Evolutionary conservation across 306 rosid species (phyloP), one percentile per base, ranked within the genome.

Genomic region (Purshia tridentata): DNA sequence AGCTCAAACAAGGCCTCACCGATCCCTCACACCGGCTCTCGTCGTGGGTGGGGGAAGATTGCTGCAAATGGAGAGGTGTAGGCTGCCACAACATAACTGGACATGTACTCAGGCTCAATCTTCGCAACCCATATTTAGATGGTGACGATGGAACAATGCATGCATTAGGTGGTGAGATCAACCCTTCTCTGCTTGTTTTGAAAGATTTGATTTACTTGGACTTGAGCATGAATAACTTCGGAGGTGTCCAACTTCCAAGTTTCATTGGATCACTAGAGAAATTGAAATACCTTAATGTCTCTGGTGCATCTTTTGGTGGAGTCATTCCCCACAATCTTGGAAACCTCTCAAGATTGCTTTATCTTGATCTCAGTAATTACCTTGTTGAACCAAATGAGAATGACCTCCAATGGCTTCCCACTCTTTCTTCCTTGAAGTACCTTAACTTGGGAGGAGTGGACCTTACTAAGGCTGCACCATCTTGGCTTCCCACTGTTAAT

Each of bases 171-270:
- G 80, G 75, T 68, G 74, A 50, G 80, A 68, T 76, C 74, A 41
- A 22, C 51, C 56, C 75, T 10, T 58, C 80, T 59, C 60, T 76
- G 68, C 75, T 76, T 50, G 59, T 18, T 58, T 59, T 76, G 64
- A 48, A 49, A 49, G 39, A 68, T 68, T 59, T 76, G 15, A 20
- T 7, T 20, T 61, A 59, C 64, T 50, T 76, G 18, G 75, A 76
- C 41, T 50, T 76, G 48, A 76, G 80, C 80, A 49, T 68, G 80
- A 76, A 68, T 41, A 11, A 68, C 23, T 76, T 76, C 12, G 46
- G 44, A 18, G 14, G 75, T 59, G 8, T 35, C 5, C 20, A 16
- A 50, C 46, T 76, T 60, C 80, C 80, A 19, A 9, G 7, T 54
- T 76, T 59, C 69, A 35, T 76, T 16, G 75, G 70, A 49, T 76